Evolutionary conservation across 2,329 filamentous ascomycete genomes (phyloP), one percentile per base, ranked within the genome.

Genomic region (Hypoxylon rubiginosum): DNA sequence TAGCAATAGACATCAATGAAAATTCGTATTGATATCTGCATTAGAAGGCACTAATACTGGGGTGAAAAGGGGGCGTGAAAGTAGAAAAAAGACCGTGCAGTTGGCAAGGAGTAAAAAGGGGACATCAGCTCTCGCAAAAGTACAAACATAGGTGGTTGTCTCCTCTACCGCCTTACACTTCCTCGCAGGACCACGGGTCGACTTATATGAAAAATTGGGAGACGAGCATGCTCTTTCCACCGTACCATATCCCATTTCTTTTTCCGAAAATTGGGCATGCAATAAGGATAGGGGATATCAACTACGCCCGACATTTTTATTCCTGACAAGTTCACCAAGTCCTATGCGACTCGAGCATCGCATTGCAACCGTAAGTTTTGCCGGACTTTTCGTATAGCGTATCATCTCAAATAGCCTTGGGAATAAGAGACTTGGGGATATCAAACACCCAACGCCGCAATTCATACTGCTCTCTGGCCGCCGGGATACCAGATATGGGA

Each of bases 1-100:
- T 59, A n/a, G n/a, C n/a, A 36, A 43, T 63, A 64, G 70, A 71
- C 60, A 74, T 73, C 72, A 73, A 72, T 70, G 62, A 53, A 62
- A 62, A 80, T 81, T 81, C 53, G 28, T 64, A 69, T 80, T 83
- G 82, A 86, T 86, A 86, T 87, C 82, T 86, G 85, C 84, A 88
- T 88, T 88, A 88, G 82, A 87, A 86, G 83, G 82, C 82, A 86
- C 81, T 87, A 88, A 77, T 83, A 84, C 80, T 85, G 83, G 74
- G 73, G 78, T 80, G 81, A 79, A 78, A 81, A 80, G 80, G 78
- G 58, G 75, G 72, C 79, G 65, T 75, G 71, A 74, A 72, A 70
- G 67, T 72, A 74, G 70, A 71, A 78, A 73, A 68, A 49, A 17
- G 21, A 48, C 72, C 73, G 72, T 69, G 62, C 67, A 72, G 63